Base-by-base conservation (phyloP, 2,329 filamentous ascomycete genomes). In the Aureobasidium sp. region DNA sequence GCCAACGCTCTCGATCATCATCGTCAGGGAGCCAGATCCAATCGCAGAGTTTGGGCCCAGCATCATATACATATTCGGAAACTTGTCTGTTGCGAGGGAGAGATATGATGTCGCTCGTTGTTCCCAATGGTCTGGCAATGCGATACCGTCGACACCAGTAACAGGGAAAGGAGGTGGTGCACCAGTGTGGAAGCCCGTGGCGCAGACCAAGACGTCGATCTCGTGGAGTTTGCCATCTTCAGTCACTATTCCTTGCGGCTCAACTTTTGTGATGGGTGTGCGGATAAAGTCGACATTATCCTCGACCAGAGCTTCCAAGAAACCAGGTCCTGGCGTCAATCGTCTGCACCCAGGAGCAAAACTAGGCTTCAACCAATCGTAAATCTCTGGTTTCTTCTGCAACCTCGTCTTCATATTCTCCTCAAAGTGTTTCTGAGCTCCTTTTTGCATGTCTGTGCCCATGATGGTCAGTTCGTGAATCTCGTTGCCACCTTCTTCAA, bases 251-350 rank as follows among this genome's bases (percentile, higher is more conserved):
- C 76, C 76, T 2, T 67, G 67, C 8, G 70, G 66, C 6, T 72
- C 71, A 62, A 79, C 75, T 15, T 69, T 67, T 17, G 67, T 63
- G 64, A 81, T 78, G 1, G 67, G 69, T 34, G 75, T 73, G 27
- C 72, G 73, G 34, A 79, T 72, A 7, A 74, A 73, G n/a, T 72
- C 68, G 5, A 82, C 77, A 51, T 83, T 82, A 12, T 73, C 70
- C 58, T 76, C 65, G 3, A 71, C 71, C 42, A 81, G 69, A 74
- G 80, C 77, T 66, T 82, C 78, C 9, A 83, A 75, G 66, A 80
- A 83, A 0, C 80, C 79, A 27, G 78, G 77, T 0, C 80, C 80
- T 0, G 80, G 81, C 0, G 80, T 81, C 20, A 80, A 66, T 2
- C 80, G 73, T 10, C 79, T 72, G 62, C 80, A 82, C 1, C 79